Conservation (phyloP, 75 land plant species). For the Azolla pinnata region DNA sequence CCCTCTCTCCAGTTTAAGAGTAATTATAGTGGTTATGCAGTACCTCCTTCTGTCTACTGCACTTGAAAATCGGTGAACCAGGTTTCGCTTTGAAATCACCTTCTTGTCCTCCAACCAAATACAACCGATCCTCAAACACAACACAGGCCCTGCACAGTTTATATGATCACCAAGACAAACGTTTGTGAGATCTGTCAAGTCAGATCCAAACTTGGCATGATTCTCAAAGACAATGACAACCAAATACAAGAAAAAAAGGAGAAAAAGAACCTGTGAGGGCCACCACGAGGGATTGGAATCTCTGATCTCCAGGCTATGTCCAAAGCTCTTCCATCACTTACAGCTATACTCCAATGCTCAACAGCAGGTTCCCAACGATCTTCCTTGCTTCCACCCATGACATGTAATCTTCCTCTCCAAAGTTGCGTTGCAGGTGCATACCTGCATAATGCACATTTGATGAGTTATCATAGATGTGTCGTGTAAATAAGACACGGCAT, state of each 20-base stretch:
- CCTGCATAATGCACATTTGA: too few relatives aligned
- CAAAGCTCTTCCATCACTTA: constrained; percentile 73
- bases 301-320: constrained; percentile 72
- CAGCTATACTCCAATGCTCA: constrained; percentile 96
- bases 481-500: too few relatives aligned
- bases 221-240: not conserved
- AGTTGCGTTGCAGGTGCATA: constrained; percentile 97
- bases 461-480: too few relatives aligned
- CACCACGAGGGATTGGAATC: constrained; percentile 91
- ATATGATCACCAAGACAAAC: too few relatives aligned
- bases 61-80: constrained; percentile 92
- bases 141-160: constrained; percentile 82
- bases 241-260: not conserved
- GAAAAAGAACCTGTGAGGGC: constrained; percentile 87
- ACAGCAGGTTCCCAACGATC: constrained; percentile 75
- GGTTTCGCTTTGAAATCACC: constrained; percentile 98
- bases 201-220: too few relatives aligned
- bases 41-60: constrained; percentile 83
- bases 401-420: constrained; percentile 96
- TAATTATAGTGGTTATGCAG: not conserved
- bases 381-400: constrained; percentile 97
- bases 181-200: not conserved
- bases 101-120: constrained; percentile 94
- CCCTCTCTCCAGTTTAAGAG: not conserved
- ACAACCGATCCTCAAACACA: constrained; percentile 60